Percentiles rank a stretch among this genome's conserved stretches.
phyloP scores from a whole-genome alignment of 805 yeast species.

The Barnettozyma populi region DNA sequence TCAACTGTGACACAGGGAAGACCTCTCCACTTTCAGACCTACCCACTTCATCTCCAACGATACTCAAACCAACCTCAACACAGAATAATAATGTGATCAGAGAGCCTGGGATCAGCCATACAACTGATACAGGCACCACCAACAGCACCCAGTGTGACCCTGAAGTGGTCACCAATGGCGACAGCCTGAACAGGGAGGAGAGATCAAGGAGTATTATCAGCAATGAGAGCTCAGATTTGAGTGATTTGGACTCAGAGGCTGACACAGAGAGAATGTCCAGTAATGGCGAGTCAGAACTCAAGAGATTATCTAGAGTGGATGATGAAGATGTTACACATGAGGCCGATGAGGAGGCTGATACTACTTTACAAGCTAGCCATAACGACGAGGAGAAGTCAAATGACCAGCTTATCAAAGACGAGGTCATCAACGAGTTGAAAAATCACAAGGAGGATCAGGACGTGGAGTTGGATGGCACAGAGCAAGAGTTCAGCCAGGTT shows the following conservation, averaged over 20 bases:
- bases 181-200: neutral
- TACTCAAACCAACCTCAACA: constrained; percentile 7
- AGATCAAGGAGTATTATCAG: constrained; percentile 22
- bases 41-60: constrained; percentile 22
- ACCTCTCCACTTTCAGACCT: constrained; percentile 26
- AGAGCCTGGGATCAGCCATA: neutral
- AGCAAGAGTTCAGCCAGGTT: constrained; percentile 20
- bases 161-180: neutral
- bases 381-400: constrained; percentile 15
- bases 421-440: constrained; percentile 17
- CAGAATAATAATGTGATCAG: neutral
- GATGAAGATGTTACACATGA: constrained; percentile 18
- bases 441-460: constrained; percentile 19
- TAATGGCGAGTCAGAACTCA: constrained; percentile 33
- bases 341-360: constrained; percentile 17
- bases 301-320: constrained; percentile 32
- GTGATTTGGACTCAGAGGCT: constrained; percentile 73
- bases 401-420: constrained; percentile 22
- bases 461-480: constrained; percentile 17
- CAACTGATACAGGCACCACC: neutral
- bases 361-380: constrained; percentile 9
- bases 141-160: neutral
- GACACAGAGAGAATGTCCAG: constrained; percentile 84
- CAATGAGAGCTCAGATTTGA: constrained; percentile 39
- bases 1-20: constrained; percentile 20